These are phyloP conservation scores for Clohesyomyces aquaticus DNA, from an alignment of 495 filamentous ascomycete species.

Conservation along the genomic window DNA sequence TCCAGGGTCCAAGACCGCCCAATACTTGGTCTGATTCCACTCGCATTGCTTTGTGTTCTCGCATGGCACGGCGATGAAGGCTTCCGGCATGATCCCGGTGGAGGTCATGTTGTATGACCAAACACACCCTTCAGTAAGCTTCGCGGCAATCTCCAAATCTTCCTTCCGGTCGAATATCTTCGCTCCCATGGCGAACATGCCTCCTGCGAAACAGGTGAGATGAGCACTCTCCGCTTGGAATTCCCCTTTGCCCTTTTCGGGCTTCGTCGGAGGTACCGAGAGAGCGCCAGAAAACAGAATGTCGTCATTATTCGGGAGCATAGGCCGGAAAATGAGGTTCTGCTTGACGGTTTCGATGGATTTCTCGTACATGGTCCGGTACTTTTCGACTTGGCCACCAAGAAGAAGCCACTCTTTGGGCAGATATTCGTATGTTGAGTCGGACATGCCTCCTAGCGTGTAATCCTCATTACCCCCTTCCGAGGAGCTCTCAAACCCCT, in stretches of 20 bases:
- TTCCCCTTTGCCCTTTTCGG: constrained; percentile 48
- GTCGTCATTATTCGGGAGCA: constrained; percentile 73
- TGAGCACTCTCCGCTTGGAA: constrained; percentile 70
- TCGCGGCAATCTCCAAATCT: constrained; percentile 80
- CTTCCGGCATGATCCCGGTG: constrained; percentile 82
- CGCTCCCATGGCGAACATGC: constrained; percentile 89
- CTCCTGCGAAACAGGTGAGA: constrained; percentile 87
- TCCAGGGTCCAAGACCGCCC: constrained; percentile 35
- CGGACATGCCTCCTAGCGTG: constrained; percentile 80
- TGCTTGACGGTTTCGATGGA: constrained; percentile 71
- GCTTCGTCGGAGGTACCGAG: constrained; percentile 43
- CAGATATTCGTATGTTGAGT: constrained; percentile 94
- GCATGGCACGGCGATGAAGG: constrained; percentile 68
- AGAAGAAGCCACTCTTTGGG: constrained; percentile 82
- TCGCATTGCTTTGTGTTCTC: constrained; percentile 65
- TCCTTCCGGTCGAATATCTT: constrained; percentile 78
- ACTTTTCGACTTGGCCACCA: constrained; percentile 80
- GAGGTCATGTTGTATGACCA: constrained; percentile 86
- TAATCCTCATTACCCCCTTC: constrained; percentile 53
- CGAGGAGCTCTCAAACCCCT: constrained; percentile 41
- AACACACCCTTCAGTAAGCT: constrained; percentile 88
- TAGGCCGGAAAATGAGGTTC: constrained; percentile 81
- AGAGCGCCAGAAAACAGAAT: constrained; percentile 73
- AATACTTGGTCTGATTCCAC: constrained; percentile 69
- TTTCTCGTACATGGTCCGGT: constrained; percentile 77